Evolutionary conservation across 495 filamentous ascomycete genomes (phyloP).

Genomic region (Hypoxylon fragiforme): DNA sequence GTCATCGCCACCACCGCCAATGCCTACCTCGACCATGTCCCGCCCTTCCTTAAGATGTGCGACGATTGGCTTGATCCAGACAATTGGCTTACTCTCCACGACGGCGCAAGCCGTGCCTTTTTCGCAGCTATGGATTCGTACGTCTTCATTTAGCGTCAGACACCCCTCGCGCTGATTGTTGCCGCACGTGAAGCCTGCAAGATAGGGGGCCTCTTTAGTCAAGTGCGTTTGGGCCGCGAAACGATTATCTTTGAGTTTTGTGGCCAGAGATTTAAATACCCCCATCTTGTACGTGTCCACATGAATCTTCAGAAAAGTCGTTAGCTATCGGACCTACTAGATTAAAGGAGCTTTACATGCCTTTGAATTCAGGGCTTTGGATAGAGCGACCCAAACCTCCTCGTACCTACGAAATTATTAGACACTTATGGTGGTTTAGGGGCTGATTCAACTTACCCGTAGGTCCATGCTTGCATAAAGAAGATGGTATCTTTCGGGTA

Average conservation of each 20-base stretch:
- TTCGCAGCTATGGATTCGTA: slow-evolving; percentile 89
- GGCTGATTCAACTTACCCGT: slow-evolving; percentile 59
- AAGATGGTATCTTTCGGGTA: slow-evolving; percentile 81
- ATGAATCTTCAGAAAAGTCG: slow-evolving; percentile 62
- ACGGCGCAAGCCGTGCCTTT: slow-evolving; percentile 65
- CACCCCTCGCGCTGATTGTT: slow-evolving; percentile 71
- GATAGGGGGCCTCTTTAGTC: slow-evolving; percentile 61
- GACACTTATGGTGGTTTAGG: background rate
- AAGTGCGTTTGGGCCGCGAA: slow-evolving; percentile 45
- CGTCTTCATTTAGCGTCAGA: slow-evolving; percentile 64
- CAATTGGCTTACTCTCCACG: slow-evolving; percentile 58
- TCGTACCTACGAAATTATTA: slow-evolving; percentile 57
- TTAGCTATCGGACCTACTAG: background rate
- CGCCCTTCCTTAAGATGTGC: slow-evolving; percentile 54
- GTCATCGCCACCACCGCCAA: slow-evolving; percentile 80
- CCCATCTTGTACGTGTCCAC: slow-evolving; percentile 77
- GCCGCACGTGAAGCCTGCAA: slow-evolving; percentile 77
- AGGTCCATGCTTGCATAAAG: slow-evolving; percentile 89
- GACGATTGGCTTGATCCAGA: slow-evolving; percentile 81
- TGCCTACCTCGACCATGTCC: slow-evolving; percentile 71
- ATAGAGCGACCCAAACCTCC: slow-evolving; percentile 86
- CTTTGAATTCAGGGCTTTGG: slow-evolving; percentile 66
- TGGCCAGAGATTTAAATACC: slow-evolving; percentile 69
- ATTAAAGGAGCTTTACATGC: slow-evolving; percentile 45
- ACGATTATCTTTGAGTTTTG: slow-evolving; percentile 34